A percentile compares a stretch with the other conserved stretches of the same genome.
These are phyloP conservation scores for Cryptococcus sp. DNA, from an alignment of 1,284 basidiomycete genomes.

Conservation along the genomic window DNA sequence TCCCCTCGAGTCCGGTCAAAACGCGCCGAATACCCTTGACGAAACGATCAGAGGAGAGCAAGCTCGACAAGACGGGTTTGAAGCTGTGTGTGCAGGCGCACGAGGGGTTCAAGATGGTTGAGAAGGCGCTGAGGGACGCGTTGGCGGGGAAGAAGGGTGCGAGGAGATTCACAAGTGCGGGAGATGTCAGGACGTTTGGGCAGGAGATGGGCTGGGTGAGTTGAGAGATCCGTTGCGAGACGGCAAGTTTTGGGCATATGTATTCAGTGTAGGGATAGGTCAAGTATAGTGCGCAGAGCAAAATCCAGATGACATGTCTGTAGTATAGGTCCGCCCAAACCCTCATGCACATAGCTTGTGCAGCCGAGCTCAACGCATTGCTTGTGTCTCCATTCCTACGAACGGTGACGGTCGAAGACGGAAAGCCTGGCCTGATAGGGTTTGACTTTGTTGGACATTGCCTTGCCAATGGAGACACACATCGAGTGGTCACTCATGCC, in stretches of 20 bases:
- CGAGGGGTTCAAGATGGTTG: constrained; percentile 1
- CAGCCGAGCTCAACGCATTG: too few relatives aligned
- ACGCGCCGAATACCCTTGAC: constrained; percentile 1
- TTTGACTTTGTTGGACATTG: too few relatives aligned
- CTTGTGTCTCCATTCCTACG: too few relatives aligned
- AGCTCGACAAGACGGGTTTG: not conserved
- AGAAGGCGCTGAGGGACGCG: not conserved
- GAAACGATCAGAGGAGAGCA: not conserved
- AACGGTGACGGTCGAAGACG: too few relatives aligned
- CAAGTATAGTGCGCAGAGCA: not conserved
- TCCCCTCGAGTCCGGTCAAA: not conserved
- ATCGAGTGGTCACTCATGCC: too few relatives aligned
- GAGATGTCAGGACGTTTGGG: not conserved
- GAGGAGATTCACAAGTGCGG: not conserved
- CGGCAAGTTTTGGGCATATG: not conserved
- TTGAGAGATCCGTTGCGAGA: not conserved
- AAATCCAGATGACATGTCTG: too few relatives aligned
- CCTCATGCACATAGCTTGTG: too few relatives aligned
- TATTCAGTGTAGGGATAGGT: not conserved
- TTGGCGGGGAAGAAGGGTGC: not conserved
- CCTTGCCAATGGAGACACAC: too few relatives aligned
- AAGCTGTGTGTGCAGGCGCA: not conserved
- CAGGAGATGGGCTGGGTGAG: constrained; percentile 4
- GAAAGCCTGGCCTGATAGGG: too few relatives aligned
- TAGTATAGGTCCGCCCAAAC: too few relatives aligned